phyloP scores from a whole-genome alignment of 352 stramenopile species.

The Pythium sukuiense region DNA sequence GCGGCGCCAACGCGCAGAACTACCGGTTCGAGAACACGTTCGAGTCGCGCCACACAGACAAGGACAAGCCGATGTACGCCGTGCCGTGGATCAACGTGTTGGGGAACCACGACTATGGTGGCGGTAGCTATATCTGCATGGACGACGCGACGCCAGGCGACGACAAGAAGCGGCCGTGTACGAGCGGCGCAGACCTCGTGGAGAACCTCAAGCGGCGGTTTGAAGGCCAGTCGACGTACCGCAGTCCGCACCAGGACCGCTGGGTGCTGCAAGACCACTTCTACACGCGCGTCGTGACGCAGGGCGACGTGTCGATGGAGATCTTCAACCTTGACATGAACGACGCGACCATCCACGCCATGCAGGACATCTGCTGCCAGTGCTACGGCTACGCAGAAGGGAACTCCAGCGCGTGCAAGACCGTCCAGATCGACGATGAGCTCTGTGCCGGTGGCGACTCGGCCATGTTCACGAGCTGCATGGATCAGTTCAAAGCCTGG shows the following conservation, averaged over 20 bases:
- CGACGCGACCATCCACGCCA: constrained; percentile 38
- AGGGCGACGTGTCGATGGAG: constrained; percentile 40
- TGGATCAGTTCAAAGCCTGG: background rate
- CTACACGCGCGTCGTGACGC: constrained; percentile 37
- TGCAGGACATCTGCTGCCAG: constrained; percentile 46
- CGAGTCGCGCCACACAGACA: constrained; percentile 27
- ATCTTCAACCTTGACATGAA: constrained; percentile 61
- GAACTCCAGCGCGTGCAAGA: background rate
- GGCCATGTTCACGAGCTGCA: background rate
- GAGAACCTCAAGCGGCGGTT: background rate
- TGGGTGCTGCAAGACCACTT: constrained; percentile 52
- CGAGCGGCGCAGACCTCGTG: background rate
- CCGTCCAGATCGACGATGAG: background rate
- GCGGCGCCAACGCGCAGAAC: constrained; percentile 31
- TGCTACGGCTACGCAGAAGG: constrained; percentile 35
- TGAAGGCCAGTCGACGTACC: background rate
- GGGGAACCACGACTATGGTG: constrained; percentile 58
- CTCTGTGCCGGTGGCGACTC: background rate
- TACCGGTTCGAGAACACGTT: constrained; percentile 63
- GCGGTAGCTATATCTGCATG: constrained; percentile 59
- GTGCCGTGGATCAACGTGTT: constrained; percentile 34
- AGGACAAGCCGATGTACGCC: background rate
- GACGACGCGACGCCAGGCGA: constrained; percentile 10
- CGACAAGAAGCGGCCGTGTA: background rate
- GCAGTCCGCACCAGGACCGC: constrained; percentile 39